These are phyloP conservation scores for Fusarium transvaalense DNA, from an alignment of 2,329 filamentous ascomycete species.

Conservation along the genomic window DNA sequence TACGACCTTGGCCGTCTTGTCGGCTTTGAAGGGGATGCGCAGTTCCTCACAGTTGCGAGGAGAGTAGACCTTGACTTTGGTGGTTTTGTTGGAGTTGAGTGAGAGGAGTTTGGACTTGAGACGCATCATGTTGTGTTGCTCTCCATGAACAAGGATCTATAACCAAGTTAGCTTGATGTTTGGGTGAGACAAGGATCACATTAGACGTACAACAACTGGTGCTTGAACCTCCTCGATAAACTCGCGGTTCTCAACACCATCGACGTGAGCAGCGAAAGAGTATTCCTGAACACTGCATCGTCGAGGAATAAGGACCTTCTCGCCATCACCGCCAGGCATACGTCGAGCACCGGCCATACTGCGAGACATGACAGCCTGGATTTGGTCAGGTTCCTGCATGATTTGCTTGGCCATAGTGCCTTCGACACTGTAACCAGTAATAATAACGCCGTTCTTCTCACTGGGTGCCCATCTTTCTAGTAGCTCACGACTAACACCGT, in stretches of 20 bases:
- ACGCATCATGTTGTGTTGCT: constrained; percentile 98
- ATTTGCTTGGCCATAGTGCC: constrained; percentile 98
- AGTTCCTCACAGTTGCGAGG: constrained; percentile 96
- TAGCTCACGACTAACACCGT: constrained; percentile 91
- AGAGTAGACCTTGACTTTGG: constrained; percentile 91
- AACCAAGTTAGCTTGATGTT: constrained; percentile 20
- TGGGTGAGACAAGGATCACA: background rate
- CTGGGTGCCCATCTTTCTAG: constrained; percentile 96
- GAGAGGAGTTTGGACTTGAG: constrained; percentile 94
- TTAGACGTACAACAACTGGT: constrained; percentile 84
- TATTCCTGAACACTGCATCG: constrained; percentile 94
- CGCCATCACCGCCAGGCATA: constrained; percentile 75
- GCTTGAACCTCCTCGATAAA: constrained; percentile 96
- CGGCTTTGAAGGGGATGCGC: constrained; percentile 92
- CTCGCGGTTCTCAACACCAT: constrained; percentile 93
- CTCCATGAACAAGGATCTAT: constrained; percentile 94
- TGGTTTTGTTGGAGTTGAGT: constrained; percentile 83
- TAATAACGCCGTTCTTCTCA: constrained; percentile 97
- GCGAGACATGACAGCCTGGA: constrained; percentile 91
- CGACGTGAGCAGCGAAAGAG: constrained; percentile 96
- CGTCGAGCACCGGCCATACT: constrained; percentile 73
- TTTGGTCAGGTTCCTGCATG: constrained; percentile 93
- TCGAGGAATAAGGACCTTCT: constrained; percentile 90
- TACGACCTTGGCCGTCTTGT: constrained; percentile 96
- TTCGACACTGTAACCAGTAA: constrained; percentile 98